phyloP scores from a whole-genome alignment of 768 basidiomycete species.

The Mycena venus region DNA sequence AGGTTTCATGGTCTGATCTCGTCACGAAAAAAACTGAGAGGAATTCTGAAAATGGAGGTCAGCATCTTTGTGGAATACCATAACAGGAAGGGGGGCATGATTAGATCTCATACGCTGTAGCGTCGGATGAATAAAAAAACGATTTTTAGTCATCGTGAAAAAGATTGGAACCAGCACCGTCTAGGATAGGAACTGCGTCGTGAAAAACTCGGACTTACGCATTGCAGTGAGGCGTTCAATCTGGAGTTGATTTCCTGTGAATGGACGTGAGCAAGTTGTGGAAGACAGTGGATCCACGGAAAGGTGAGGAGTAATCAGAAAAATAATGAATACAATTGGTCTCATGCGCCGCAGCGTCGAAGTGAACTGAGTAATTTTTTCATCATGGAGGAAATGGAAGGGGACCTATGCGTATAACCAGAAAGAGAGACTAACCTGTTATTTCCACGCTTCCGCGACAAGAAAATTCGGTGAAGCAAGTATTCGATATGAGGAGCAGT shows the following conservation, averaged over 20 bases:
- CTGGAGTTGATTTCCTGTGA: too few species aligned
- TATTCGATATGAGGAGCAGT: too few species aligned
- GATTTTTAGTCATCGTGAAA: constrained; percentile 5
- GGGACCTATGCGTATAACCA: background rate
- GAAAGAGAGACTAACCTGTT: background rate
- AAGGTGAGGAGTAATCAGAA: background rate
- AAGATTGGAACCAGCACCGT: background rate
- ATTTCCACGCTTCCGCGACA: too few species aligned
- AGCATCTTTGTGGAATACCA: background rate
- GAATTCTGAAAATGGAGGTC: background rate
- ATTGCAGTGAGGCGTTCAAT: too few species aligned
- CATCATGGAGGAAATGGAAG: background rate
- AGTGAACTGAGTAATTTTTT: constrained; percentile 22
- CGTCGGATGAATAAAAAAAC: constrained; percentile 21
- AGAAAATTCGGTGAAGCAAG: too few species aligned
- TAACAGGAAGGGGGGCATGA: background rate
- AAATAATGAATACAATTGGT: constrained; percentile 10
- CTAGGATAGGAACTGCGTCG: background rate
- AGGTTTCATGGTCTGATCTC: too few species aligned
- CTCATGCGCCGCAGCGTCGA: constrained; percentile 22
- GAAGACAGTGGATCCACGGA: background rate
- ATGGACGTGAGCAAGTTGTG: background rate
- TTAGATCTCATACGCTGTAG: constrained; percentile 18
- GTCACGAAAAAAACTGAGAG: too few species aligned
- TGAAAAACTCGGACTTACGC: too few species aligned